These are phyloP conservation scores for Psophocarpus tetragonolobus DNA, from an alignment of 306 rosid genomes.

Conservation along the genomic window DNA sequence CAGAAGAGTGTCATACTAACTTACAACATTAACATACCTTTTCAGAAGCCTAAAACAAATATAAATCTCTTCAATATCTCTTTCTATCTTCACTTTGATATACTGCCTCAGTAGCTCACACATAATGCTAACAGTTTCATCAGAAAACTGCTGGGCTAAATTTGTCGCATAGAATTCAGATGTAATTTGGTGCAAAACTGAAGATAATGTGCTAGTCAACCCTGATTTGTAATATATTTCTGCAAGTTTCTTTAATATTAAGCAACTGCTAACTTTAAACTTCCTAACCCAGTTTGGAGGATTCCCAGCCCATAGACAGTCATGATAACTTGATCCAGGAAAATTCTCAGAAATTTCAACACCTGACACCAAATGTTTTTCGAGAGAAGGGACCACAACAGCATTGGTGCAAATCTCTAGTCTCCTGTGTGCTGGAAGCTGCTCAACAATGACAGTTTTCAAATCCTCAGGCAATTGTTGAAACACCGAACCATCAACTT, in stretches of 20 bases:
- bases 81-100: slow-evolving; percentile 61
- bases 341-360: slow-evolving; percentile 31
- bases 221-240: slow-evolving; percentile 58
- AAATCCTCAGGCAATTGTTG: slow-evolving; percentile 75
- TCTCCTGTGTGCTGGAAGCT: slow-evolving; percentile 78
- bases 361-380: slow-evolving; percentile 39
- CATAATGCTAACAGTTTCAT: slow-evolving; percentile 53
- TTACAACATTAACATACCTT: slow-evolving; percentile 56
- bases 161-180: slow-evolving; percentile 51
- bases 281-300: slow-evolving; percentile 84
- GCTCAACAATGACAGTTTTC: slow-evolving; percentile 65
- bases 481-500: slow-evolving; percentile 76
- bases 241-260: slow-evolving; percentile 58
- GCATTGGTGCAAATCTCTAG: slow-evolving; percentile 47
- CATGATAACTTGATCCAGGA: slow-evolving; percentile 41
- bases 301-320: slow-evolving; percentile 73
- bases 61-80: slow-evolving; percentile 89
- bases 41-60: slow-evolving; percentile 76
- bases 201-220: slow-evolving; percentile 52
- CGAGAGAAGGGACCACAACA: slow-evolving; percentile 26
- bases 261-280: slow-evolving; percentile 64
- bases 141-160: slow-evolving; percentile 44
- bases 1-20: slow-evolving; percentile 15
- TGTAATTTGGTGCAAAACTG: slow-evolving; percentile 49
- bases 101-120: slow-evolving; percentile 84